Evolutionary conservation across 2,329 filamentous ascomycete species (phyloP).

Genomic region (Claviceps digitariae): DNA sequence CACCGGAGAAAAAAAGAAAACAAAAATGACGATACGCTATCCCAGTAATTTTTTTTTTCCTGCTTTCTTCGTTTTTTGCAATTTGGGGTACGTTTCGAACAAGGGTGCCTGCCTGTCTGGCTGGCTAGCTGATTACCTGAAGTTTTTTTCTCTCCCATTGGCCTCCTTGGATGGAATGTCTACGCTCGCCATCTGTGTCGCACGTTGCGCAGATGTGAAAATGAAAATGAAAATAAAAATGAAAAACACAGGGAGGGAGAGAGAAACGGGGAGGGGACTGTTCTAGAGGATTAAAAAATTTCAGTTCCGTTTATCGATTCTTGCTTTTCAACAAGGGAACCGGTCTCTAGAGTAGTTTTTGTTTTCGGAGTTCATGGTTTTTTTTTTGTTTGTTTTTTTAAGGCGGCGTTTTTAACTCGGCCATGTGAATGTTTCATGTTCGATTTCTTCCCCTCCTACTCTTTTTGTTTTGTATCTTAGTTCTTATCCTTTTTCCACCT

Average conservation of each 20-base stretch:
- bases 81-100: neutral
- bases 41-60: neutral
- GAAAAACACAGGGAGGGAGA: neutral
- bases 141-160: no score
- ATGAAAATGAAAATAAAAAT: no score
- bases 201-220: neutral
- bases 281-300: neutral
- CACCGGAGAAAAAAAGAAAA: neutral
- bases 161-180: neutral
- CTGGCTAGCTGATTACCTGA: no score
- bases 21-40: neutral
- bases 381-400: no score
- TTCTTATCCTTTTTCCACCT: neutral
- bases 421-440: neutral
- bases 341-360: no score
- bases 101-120: neutral
- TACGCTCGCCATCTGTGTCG: neutral
- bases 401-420: slow-evolving; percentile 5
- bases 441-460: neutral
- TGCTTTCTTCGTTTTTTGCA: neutral
- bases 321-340: slow-evolving; percentile 1
- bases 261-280: neutral
- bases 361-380: no score
- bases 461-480: neutral
- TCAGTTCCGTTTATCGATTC: neutral